These are phyloP conservation scores for Aspergillus terreus DNA, from an alignment of 2,329 filamentous ascomycete species.

Conservation along the genomic window DNA sequence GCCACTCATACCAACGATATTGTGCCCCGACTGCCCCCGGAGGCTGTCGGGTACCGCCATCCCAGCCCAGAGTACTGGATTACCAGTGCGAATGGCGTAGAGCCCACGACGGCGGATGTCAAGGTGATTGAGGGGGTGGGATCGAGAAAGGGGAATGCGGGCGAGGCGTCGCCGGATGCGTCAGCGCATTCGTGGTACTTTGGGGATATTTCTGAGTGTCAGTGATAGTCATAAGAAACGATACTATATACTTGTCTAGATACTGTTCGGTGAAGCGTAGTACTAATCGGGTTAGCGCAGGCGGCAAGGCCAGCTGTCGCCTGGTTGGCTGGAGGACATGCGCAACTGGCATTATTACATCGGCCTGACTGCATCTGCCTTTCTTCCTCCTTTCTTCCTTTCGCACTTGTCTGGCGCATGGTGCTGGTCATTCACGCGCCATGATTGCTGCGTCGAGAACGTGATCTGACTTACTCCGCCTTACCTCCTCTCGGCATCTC, in stretches of 20 bases:
- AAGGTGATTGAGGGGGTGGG: constrained; percentile 29
- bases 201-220: constrained; percentile 23
- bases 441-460: neutral
- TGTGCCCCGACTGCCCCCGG: constrained; percentile 37
- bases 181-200: constrained; percentile 35
- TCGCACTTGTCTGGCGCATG: neutral
- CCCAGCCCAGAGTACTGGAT: constrained; percentile 42
- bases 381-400: neutral
- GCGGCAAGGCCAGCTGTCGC: neutral
- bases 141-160: constrained; percentile 33
- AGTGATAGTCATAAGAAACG: constrained; percentile 3
- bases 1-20: constrained; percentile 38
- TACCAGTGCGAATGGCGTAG: constrained; percentile 24
- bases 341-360: neutral
- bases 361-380: neutral
- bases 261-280: neutral
- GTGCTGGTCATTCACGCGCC: neutral
- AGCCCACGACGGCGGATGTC: constrained; percentile 30
- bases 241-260: neutral
- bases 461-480: neutral
- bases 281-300: neutral
- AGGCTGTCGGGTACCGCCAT: constrained; percentile 30
- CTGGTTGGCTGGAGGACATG: neutral
- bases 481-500: neutral
- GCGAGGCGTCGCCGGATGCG: constrained; percentile 20